Evolutionary conservation across 768 basidiomycete species (phyloP), one percentile per base, ranked within the genome.

Genomic region (Psilocybe subaeruginosa): DNA sequence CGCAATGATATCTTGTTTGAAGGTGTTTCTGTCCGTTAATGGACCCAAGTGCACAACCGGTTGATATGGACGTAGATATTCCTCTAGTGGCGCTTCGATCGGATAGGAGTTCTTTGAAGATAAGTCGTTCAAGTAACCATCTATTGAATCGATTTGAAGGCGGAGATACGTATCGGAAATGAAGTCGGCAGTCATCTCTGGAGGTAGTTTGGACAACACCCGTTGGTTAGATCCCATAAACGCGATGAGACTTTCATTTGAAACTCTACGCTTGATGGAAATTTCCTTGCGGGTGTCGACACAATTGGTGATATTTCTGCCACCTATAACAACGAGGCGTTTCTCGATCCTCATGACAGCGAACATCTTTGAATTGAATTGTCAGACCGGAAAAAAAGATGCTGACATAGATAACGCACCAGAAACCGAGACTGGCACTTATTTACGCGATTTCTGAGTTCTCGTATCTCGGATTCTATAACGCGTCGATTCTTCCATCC

Each of bases 151-250:
- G n/a, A 65, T 62, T 45, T 65, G 61, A 17, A 62, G 51, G 8
- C 54, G 58, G 8, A 62, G 54, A 41, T 60, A 60, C 0, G 58
- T 56, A 37, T 65, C 58, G 54, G 64, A 56, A 19, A 65, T 57
- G 33, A 62, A 39, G 51, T 64, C 41, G 33, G 37, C 19, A 11
- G 50, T 27, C 50, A 60, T 12, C 52, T 55, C 51, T 35, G 54
- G 46, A 50, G 56, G 51, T n/a, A 56, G 49, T 23, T 12, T 56
- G 35, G 63, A 57, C 19, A 60, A 37, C 4, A 50, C 43, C 3
- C 39, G 47, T 7, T 41, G n/a, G 16, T 35, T 54, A 12, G 58
- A 50, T 2, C 62, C 62, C 30, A 63, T 31, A 53, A 63, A 63
- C 5, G 58, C 30, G 29, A 63, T 23, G 27, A 63, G 46, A 11